These are phyloP conservation scores for Nothophoma quercina DNA, from an alignment of 2,329 filamentous ascomycete species.

Conservation along the genomic window DNA sequence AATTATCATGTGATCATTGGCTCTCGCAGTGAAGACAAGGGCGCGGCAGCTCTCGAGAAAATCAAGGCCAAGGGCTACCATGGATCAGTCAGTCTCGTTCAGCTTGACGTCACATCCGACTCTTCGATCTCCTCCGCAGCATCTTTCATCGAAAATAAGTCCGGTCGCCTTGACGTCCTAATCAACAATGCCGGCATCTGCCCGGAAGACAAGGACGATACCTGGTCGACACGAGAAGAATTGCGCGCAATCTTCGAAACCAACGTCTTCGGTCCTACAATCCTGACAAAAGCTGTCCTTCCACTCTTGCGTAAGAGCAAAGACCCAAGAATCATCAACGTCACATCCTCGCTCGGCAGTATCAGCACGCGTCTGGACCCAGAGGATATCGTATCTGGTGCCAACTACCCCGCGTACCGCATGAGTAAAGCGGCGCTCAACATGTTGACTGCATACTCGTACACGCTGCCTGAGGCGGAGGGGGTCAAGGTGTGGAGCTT, in stretches of 20 bases:
- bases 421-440: conserved; percentile 40
- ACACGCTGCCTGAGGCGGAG: conserved; percentile 48
- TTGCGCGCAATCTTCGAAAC: not conserved
- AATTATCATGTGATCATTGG: conserved; percentile 25
- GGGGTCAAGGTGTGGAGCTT: conserved; percentile 38
- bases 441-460: conserved; percentile 36
- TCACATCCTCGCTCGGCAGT: not conserved
- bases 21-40: conserved; percentile 43
- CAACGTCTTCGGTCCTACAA: not conserved
- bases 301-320: not conserved
- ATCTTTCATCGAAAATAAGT: conserved; percentile 37
- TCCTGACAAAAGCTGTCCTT: conserved; percentile 12
- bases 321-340: not conserved
- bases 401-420: conserved; percentile 6
- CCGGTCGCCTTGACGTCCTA: conserved; percentile 71
- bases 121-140: conserved; percentile 43
- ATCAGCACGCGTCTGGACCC: not conserved
- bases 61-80: conserved; percentile 34
- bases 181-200: conserved; percentile 82
- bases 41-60: conserved; percentile 36
- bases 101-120: conserved; percentile 47
- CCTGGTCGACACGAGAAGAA: conserved; percentile 3
- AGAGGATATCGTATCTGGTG: conserved; percentile 5
- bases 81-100: conserved; percentile 40
- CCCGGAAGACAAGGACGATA: not conserved